phyloP scores from a whole-genome alignment of 192 early-diverging fungal genomes.

The Umbelopsis sp. region DNA sequence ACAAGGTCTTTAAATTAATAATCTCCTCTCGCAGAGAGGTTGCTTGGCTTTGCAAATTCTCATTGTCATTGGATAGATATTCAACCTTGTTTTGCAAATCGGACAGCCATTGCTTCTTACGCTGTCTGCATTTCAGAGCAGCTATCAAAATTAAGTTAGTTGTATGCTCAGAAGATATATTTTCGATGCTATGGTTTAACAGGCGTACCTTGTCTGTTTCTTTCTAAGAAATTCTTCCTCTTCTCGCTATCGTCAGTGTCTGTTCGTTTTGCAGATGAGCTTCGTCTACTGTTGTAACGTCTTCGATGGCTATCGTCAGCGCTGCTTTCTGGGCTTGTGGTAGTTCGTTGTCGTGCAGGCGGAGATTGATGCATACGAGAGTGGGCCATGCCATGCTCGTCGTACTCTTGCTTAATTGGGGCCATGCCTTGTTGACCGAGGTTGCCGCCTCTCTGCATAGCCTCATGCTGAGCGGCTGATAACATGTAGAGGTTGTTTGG shows the following conservation, averaged over 20 bases:
- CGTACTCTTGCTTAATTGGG: conserved; percentile 10
- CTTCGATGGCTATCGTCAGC: conserved; percentile 22
- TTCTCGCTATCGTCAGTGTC: conserved; percentile 62
- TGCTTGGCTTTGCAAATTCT: conserved; percentile 62
- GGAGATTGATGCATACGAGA: neutral
- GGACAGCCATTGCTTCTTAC: conserved; percentile 91
- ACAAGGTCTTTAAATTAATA: conserved; percentile 72
- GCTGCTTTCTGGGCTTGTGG: conserved; percentile 6
- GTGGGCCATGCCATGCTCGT: conserved; percentile 1
- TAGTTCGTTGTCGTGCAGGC: neutral
- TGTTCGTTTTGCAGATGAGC: conserved; percentile 6
- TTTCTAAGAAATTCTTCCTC: conserved; percentile 80
- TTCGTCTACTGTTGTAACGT: conserved; percentile 6
- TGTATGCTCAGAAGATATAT: conserved; percentile 3
- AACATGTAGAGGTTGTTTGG: conserved; percentile 35
- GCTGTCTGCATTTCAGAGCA: conserved; percentile 89
- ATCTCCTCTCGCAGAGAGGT: conserved; percentile 70
- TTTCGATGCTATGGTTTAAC: neutral
- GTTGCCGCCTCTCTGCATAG: conserved; percentile 19
- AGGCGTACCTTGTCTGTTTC: conserved; percentile 77
- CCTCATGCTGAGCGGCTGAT: conserved; percentile 31
- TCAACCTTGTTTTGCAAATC: conserved; percentile 74
- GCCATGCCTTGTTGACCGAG: neutral
- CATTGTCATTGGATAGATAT: conserved; percentile 68
- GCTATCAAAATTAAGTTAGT: conserved; percentile 47